Evolutionary conservation across 225 moss, liverwort and hornwort species (phyloP).

Genomic region (Rhytidiadelphus loreus): DNA sequence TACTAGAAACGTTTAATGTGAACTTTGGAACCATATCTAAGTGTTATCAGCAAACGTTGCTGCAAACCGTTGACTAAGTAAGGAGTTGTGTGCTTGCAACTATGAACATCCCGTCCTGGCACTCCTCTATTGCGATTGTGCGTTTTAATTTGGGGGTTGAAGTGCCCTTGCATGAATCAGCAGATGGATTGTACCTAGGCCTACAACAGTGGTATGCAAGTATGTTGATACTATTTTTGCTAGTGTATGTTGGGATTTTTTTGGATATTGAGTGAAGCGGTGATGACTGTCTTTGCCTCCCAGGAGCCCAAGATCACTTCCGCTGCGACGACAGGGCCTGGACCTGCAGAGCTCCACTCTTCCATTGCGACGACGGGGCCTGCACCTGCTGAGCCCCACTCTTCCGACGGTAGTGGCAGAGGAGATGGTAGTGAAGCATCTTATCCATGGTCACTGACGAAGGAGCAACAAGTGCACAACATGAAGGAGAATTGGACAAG

Average conservation of each 20-base stretch:
- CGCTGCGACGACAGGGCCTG: fast-evolving
- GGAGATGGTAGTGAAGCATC: neutral
- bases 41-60: neutral
- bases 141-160: no score
- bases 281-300: neutral
- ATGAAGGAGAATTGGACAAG: neutral
- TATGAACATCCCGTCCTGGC: neutral
- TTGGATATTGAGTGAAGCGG: neutral
- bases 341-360: fast-evolving
- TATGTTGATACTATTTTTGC: neutral
- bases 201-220: neutral
- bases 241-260: neutral
- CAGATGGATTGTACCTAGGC: no score
- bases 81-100: neutral
- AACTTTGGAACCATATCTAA: neutral
- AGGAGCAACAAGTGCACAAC: neutral
- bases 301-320: neutral
- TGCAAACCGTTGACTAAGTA: neutral
- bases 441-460: neutral
- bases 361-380: fast-evolving
- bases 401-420: fast-evolving
- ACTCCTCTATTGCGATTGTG: neutral
- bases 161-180: no score
- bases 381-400: fast-evolving
- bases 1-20: neutral